Percentiles rank a stretch among this genome's conserved stretches.
These are phyloP conservation scores for Beauveria sp. DNA, from an alignment of 2,329 filamentous ascomycete species.

Conservation along the genomic window DNA sequence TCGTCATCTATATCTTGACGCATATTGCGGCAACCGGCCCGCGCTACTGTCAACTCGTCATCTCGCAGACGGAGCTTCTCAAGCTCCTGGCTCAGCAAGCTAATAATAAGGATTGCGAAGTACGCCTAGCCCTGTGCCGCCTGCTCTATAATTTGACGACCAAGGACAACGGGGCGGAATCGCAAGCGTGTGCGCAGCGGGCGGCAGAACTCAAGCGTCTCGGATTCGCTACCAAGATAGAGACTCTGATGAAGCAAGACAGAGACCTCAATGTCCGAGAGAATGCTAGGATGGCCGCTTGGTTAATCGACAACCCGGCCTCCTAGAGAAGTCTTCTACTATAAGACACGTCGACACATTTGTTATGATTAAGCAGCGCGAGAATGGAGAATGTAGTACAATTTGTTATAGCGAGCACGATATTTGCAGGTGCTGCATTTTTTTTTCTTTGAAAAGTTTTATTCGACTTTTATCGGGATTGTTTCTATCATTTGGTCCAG, in stretches of 20 bases:
- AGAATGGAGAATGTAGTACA: not conserved
- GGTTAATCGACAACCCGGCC: constrained; percentile 53
- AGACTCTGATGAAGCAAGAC: constrained; percentile 56
- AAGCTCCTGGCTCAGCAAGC: constrained; percentile 67
- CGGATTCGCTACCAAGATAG: constrained; percentile 62
- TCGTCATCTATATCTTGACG: constrained; percentile 74
- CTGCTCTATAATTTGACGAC: constrained; percentile 80
- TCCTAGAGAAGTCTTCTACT: not conserved
- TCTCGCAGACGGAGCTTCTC: constrained; percentile 70
- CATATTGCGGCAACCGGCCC: constrained; percentile 81
- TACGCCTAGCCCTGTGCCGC: constrained; percentile 75
- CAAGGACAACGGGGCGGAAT: constrained; percentile 66
- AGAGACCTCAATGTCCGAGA: constrained; percentile 75
- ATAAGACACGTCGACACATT: not conserved
- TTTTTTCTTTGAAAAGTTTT: not conserved
- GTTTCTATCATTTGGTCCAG: not conserved
- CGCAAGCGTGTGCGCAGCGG: constrained; percentile 56
- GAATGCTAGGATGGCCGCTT: constrained; percentile 70
- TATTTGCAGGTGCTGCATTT: not conserved
- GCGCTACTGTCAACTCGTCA: constrained; percentile 67
- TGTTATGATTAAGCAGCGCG: not conserved
- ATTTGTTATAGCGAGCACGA: not conserved
- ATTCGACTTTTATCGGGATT: not conserved
- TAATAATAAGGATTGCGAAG: constrained; percentile 61
- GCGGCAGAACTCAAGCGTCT: constrained; percentile 61